phyloP scores from a whole-genome alignment of 768 basidiomycete genomes.

The Boletus tomentosulus region DNA sequence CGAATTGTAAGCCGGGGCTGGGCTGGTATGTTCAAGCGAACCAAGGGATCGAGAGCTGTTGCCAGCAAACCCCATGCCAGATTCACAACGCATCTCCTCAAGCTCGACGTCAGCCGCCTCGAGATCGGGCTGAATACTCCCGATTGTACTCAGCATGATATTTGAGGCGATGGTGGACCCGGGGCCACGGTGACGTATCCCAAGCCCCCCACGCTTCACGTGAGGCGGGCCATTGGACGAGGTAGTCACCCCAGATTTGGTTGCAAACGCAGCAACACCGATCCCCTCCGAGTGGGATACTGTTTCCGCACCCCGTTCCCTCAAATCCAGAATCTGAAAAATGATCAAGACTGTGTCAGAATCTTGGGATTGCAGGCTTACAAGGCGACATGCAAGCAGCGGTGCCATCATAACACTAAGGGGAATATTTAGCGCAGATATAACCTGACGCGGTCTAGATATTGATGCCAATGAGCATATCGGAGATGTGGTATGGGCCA shows the following conservation, averaged over 20 bases:
- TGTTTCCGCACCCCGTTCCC: constrained; percentile 77
- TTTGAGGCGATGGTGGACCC: constrained; percentile 57
- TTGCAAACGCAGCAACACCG: constrained; percentile 61
- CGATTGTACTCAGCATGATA: constrained; percentile 59
- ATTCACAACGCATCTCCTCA: constrained; percentile 49
- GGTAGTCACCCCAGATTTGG: constrained; percentile 45
- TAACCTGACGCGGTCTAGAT: constrained; percentile 69
- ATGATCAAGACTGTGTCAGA: constrained; percentile 4
- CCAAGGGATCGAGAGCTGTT: constrained; percentile 35
- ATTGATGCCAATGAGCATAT: constrained; percentile 11
- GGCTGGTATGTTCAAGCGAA: constrained; percentile 34
- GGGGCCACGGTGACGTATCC: constrained; percentile 45
- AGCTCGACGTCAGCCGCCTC: constrained; percentile 54
- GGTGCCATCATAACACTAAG: constrained; percentile 82
- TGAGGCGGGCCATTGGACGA: constrained; percentile 23
- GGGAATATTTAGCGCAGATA: constrained; percentile 81
- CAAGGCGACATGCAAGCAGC: constrained; percentile 73
- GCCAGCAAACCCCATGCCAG: constrained; percentile 50
- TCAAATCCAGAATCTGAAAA: constrained; percentile 73
- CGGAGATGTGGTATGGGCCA: background rate
- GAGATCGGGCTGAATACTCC: constrained; percentile 52
- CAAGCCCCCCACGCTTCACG: constrained; percentile 35
- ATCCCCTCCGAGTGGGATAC: constrained; percentile 72
- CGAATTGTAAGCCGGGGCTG: constrained; percentile 47
- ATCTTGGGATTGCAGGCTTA: constrained; percentile 27